Evolutionary conservation across 1,284 basidiomycete species (phyloP), one percentile per base, ranked within the genome.

Genomic region (Pterula multifida): DNA sequence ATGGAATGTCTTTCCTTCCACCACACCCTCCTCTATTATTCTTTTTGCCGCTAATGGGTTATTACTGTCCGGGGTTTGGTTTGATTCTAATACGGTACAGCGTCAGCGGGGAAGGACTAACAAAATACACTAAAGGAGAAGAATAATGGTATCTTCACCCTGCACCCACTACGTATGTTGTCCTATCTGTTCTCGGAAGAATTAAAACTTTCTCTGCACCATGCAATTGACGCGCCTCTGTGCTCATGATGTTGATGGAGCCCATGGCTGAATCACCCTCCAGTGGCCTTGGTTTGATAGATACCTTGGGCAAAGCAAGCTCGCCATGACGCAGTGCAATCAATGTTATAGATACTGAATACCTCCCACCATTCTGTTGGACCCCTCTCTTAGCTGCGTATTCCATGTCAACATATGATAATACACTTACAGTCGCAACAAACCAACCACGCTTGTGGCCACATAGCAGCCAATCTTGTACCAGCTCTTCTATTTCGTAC

Each of bases 1-100:
- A 2, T 95, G 92, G 90, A 88, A 91, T 56, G 76, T 85, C 0
- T 93, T 81, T 59, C 92, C 92, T 1, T 87, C 90, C 0, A 94
- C 90, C 1, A 54, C 64, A 0, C 39, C 79, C 2, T 92, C 88
- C 0, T 94, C 90, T n/a, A 22, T 6, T 42, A 19, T 19, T 4
- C 39, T 42, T 4, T 17, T 42, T 9, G 39, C 9, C 6, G 39
- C 39, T 17, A 42, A 42, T 22, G 39, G 9, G n/a, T n/a, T 22
- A 17, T 22, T 42, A 17, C 39, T 42, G n/a, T n/a, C 9, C 17
- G 39, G 39, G 39, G 9, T 42, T 11, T 42, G 39, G 39, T 4
- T 42, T 6, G 21, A 22, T 4, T 42, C 39, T 4, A 22, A 22
- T n/a, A 17, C 39, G 13, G 19, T 42, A 22, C 39, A 42, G 9